phyloP scores from a whole-genome alignment of 2,329 filamentous ascomycete genomes.

The Juglanconis sp. region DNA sequence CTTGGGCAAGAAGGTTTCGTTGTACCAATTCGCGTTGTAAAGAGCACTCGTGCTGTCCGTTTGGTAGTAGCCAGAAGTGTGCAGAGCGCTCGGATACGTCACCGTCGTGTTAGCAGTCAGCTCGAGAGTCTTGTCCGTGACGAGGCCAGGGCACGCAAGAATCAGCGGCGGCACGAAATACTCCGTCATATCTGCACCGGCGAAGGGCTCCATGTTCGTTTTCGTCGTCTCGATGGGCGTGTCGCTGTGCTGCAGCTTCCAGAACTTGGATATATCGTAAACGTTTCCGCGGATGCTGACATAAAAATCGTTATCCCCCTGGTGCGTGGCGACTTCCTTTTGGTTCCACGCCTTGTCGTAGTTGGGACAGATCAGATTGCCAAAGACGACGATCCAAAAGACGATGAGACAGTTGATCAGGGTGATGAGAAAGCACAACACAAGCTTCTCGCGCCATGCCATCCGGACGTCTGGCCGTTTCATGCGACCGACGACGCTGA shows the following conservation, averaged over 20 bases:
- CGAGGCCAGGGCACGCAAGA: constrained; percentile 71
- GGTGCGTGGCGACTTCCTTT: constrained; percentile 67
- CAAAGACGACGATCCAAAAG: constrained; percentile 91
- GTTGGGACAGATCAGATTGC: constrained; percentile 82
- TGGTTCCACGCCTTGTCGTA: constrained; percentile 83
- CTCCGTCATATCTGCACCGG: constrained; percentile 73
- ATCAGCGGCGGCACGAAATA: constrained; percentile 81
- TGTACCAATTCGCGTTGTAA: constrained; percentile 72
- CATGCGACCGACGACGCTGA: constrained; percentile 87
- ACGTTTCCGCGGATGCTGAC: constrained; percentile 85
- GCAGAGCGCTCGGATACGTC: constrained; percentile 53
- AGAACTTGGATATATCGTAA: constrained; percentile 90
- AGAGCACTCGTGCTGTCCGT: constrained; percentile 56
- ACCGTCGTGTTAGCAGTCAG: constrained; percentile 66
- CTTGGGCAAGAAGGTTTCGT: constrained; percentile 65
- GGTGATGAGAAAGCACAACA: constrained; percentile 75
- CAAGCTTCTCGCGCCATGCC: constrained; percentile 95
- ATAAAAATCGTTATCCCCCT: constrained; percentile 73
- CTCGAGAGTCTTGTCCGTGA: constrained; percentile 51
- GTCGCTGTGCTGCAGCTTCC: constrained; percentile 80
- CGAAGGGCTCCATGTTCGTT: constrained; percentile 71
- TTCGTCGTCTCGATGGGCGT: constrained; percentile 56
- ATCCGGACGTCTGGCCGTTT: constrained; percentile 94
- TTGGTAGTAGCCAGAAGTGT: constrained; percentile 66
- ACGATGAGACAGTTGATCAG: constrained; percentile 77